Conservation (phyloP, 140 eudicot species). For the Ambrosia hybrid region DNA sequence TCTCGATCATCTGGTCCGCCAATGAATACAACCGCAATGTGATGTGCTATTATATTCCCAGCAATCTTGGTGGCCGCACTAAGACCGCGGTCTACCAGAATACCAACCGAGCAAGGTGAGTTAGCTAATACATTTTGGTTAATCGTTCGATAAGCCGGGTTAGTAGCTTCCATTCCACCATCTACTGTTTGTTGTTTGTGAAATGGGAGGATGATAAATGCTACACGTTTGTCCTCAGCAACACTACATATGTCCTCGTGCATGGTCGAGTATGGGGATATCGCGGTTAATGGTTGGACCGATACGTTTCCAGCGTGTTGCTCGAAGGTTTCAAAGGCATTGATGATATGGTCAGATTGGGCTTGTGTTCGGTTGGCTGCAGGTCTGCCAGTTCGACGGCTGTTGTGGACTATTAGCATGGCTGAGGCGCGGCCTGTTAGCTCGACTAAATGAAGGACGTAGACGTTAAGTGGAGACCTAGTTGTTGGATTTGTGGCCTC, state of each 20-base stretch:
- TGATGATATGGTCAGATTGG: slow-evolving; percentile 77
- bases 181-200: slow-evolving; percentile 90
- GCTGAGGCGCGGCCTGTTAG: slow-evolving; percentile 90
- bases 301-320: slow-evolving; percentile 54
- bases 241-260: slow-evolving; percentile 79
- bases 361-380: slow-evolving; percentile 81
- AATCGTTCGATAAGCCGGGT: slow-evolving; percentile 55
- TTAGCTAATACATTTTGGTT: slow-evolving; percentile 77
- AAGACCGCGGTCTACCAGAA: slow-evolving; percentile 77
- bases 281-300: slow-evolving; percentile 75
- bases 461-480: slow-evolving; percentile 55
- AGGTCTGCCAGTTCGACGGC: slow-evolving; percentile 56
- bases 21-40: slow-evolving; percentile 66
- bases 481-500: slow-evolving; percentile 73
- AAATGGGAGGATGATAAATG: slow-evolving; percentile 72
- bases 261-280: slow-evolving; percentile 83
- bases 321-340: slow-evolving; percentile 83
- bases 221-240: slow-evolving; percentile 77
- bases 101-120: slow-evolving; percentile 86
- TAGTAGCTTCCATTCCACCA: slow-evolving; percentile 81
- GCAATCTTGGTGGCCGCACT: slow-evolving; percentile 56
- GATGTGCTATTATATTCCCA: slow-evolving; percentile 50
- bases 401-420: slow-evolving; percentile 81
- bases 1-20: slow-evolving; percentile 92
- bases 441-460: slow-evolving; percentile 78